A percentile compares a stretch with the other conserved stretches of the same genome.
Evolutionary conservation across 768 basidiomycete species (phyloP).

Genomic region (Suillus brevipes): DNA sequence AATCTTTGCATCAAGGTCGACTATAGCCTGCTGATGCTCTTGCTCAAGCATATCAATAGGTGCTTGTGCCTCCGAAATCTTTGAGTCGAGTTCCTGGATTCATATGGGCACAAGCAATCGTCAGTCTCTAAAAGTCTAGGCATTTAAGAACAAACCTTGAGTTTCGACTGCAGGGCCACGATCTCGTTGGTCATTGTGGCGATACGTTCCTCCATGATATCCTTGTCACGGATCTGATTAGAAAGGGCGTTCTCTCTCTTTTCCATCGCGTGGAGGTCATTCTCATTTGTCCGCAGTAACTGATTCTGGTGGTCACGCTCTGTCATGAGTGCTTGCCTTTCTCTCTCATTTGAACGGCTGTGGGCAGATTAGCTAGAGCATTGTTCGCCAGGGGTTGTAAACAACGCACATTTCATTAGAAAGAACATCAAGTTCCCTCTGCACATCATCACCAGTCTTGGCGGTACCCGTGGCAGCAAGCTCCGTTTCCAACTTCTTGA

Average conservation of each 20-base stretch:
- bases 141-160: slow-evolving; percentile 45
- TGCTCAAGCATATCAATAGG: slow-evolving; percentile 66
- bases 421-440: slow-evolving; percentile 69
- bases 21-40: slow-evolving; percentile 50
- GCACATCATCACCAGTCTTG: slow-evolving; percentile 84
- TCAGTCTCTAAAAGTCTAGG: not conserved
- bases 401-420: slow-evolving; percentile 61
- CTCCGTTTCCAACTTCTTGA: slow-evolving; percentile 62
- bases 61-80: slow-evolving; percentile 57
- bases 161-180: slow-evolving; percentile 37
- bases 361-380: not conserved
- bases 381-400: not conserved
- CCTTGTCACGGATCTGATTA: slow-evolving; percentile 60
- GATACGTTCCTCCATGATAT: slow-evolving; percentile 54
- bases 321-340: slow-evolving; percentile 52
- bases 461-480: slow-evolving; percentile 72
- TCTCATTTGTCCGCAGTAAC: slow-evolving; percentile 54
- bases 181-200: slow-evolving; percentile 61
- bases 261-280: slow-evolving; percentile 61
- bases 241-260: slow-evolving; percentile 57
- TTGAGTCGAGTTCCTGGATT: slow-evolving; percentile 60
- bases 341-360: slow-evolving; percentile 68
- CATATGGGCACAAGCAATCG: not conserved
- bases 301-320: slow-evolving; percentile 65
- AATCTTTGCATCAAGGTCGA: slow-evolving; percentile 50